These are phyloP conservation scores for Phaeotremella fagi DNA, from an alignment of 768 basidiomycete species.

Conservation along the genomic window DNA sequence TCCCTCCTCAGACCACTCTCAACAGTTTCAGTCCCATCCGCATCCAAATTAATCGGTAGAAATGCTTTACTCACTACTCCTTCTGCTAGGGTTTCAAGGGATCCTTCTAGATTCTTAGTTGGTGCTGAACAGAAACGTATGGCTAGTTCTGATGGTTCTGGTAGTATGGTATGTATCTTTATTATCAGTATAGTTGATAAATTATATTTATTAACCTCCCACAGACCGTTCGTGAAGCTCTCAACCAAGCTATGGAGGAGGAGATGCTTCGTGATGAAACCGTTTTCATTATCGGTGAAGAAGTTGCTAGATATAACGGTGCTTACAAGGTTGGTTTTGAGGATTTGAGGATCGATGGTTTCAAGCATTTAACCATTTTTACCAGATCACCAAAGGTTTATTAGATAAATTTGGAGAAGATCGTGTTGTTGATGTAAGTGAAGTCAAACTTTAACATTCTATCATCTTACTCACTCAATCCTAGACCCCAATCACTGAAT, in stretches of 20 bases:
- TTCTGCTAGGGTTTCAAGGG: constrained; percentile 37
- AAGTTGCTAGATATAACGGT: constrained; percentile 91
- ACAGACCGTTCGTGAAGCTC: constrained; percentile 93
- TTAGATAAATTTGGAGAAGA: constrained; percentile 99
- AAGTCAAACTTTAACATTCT: neutral
- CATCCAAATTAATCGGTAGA: constrained; percentile 23
- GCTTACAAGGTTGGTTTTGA: constrained; percentile 46
- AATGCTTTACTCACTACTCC: constrained; percentile 39
- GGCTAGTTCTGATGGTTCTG: constrained; percentile 34
- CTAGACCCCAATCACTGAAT: constrained; percentile 63
- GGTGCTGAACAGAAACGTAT: constrained; percentile 26
- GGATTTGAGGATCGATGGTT: neutral
- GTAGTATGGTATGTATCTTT: constrained; percentile 38
- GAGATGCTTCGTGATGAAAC: constrained; percentile 95
- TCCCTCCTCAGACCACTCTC: constrained; percentile 8
- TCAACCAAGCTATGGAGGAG: constrained; percentile 98
- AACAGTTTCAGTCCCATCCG: constrained; percentile 6
- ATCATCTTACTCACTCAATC: neutral
- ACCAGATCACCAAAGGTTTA: constrained; percentile 91
- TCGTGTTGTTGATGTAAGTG: constrained; percentile 77
- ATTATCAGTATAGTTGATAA: neutral
- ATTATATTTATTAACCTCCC: constrained; percentile 3
- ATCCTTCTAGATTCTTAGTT: constrained; percentile 30
- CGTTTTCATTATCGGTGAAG: constrained; percentile 94
- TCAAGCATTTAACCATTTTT: neutral